These are phyloP conservation scores for Komagataella kurtzmanii DNA, from an alignment of 805 yeast species.

Conservation along the genomic window DNA sequence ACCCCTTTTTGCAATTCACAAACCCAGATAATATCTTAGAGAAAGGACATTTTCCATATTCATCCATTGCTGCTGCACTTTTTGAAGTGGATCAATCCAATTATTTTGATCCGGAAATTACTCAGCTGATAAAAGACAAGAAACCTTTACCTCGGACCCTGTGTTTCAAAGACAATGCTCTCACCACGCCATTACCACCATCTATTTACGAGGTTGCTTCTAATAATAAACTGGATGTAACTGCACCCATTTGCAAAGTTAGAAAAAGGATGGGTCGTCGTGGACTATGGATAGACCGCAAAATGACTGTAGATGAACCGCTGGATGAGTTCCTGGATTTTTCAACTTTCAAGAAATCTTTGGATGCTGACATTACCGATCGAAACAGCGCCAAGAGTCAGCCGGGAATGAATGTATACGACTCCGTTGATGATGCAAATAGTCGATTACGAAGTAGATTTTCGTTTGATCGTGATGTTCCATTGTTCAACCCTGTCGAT, in stretches of 20 bases:
- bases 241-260: constrained; percentile 43
- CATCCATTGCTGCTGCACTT: constrained; percentile 60
- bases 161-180: constrained; percentile 32
- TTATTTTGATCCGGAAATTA: constrained; percentile 28
- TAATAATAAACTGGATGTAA: constrained; percentile 8
- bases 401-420: constrained; percentile 16
- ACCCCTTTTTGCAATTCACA: constrained; percentile 65
- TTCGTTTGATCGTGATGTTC: constrained; percentile 33
- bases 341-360: constrained; percentile 16
- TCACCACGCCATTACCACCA: constrained; percentile 29
- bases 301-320: constrained; percentile 28
- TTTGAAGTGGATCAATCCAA: constrained; percentile 54
- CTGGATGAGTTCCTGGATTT: constrained; percentile 26
- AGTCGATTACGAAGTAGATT: constrained; percentile 34
- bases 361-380: constrained; percentile 10
- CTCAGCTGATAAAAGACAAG: constrained; percentile 29
- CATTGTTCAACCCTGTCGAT: constrained; percentile 43
- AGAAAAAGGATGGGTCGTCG: constrained; percentile 68
- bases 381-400: constrained; percentile 8
- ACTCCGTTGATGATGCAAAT: constrained; percentile 17
- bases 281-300: constrained; percentile 62
- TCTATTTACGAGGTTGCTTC: constrained; percentile 29
- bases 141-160: constrained; percentile 28
- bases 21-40: constrained; percentile 36
- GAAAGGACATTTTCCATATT: constrained; percentile 58